A percentile compares a stretch with the other conserved stretches of the same genome.
phyloP scores from a whole-genome alignment of 2,329 filamentous ascomycete genomes.

The Aspergillus sp. region DNA sequence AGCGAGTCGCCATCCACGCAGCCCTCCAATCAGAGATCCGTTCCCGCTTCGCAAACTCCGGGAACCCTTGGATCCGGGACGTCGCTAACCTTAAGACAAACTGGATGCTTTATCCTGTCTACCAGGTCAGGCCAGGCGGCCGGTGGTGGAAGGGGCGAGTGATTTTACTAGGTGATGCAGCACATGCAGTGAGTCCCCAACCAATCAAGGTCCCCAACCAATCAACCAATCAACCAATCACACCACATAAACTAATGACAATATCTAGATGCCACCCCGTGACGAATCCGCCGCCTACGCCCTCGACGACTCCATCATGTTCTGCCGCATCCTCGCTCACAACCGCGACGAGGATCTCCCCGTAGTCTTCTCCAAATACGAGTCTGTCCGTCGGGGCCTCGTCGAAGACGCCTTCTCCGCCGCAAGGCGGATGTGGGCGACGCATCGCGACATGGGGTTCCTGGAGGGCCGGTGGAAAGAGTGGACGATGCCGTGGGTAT shows the following conservation, averaged over 20 bases:
- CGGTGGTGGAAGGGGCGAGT: slow-evolving; percentile 36
- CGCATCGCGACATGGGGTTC: slow-evolving; percentile 16
- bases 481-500: slow-evolving; percentile 11
- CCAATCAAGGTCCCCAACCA: neutral
- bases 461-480: slow-evolving; percentile 12
- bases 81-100: slow-evolving; percentile 31
- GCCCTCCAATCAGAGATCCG: slow-evolving; percentile 33
- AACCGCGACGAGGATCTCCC: slow-evolving; percentile 25
- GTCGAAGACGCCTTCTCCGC: slow-evolving; percentile 37
- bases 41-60: slow-evolving; percentile 30
- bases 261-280: slow-evolving; percentile 41
- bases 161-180: slow-evolving; percentile 45
- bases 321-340: slow-evolving; percentile 33
- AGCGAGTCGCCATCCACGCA: slow-evolving; percentile 29
- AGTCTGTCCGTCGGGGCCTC: slow-evolving; percentile 30
- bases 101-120: slow-evolving; percentile 42
- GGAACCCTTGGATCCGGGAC: slow-evolving; percentile 32
- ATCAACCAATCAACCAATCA: neutral
- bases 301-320: slow-evolving; percentile 42
- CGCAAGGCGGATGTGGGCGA: slow-evolving; percentile 13
- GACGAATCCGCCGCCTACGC: slow-evolving; percentile 43
- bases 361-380: slow-evolving; percentile 31
- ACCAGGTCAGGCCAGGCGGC: slow-evolving; percentile 35
- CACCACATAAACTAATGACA: neutral
- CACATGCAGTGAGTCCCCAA: slow-evolving; percentile 37